These are phyloP conservation scores for Dendrostoma leiphaemia DNA, from an alignment of 2,329 filamentous ascomycete species.

Conservation along the genomic window DNA sequence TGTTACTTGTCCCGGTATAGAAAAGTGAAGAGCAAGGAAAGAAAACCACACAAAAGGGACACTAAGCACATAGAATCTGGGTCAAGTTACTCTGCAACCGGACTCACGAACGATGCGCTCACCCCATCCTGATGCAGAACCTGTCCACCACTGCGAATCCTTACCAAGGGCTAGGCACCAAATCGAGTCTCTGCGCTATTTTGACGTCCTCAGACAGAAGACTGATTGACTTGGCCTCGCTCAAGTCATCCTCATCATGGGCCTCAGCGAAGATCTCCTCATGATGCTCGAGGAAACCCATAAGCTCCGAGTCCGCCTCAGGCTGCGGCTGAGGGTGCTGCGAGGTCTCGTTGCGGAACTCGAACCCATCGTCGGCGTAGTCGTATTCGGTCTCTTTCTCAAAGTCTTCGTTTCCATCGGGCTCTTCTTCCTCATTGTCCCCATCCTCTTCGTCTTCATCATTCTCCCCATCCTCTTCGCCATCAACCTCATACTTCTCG, in stretches of 20 bases:
- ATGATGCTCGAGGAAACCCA: constrained; percentile 13
- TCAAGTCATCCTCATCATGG: not conserved
- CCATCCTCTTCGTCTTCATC: not conserved
- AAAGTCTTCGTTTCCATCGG: not conserved
- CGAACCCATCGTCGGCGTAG: no score
- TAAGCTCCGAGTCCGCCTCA: not conserved
- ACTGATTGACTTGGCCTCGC: constrained; percentile 2
- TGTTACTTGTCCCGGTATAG: not conserved
- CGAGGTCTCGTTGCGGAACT: not conserved
- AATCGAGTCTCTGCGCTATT: constrained; percentile 9
- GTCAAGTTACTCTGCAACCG: no score
- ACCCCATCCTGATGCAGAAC: no score
- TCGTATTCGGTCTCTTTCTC: not conserved
- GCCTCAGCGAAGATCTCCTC: constrained; percentile 11
- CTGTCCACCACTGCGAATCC: no score
- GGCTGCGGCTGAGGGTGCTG: not conserved
- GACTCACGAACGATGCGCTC: no score
- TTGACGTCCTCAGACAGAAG: constrained; percentile 2
- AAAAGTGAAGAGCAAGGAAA: no score
- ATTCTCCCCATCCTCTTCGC: not conserved
- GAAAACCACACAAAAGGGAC: no score
- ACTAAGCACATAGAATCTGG: no score
- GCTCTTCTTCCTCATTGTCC: not conserved
- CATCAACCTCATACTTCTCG: not conserved
- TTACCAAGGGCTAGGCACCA: no score